These are phyloP conservation scores for Colletotrichum destructivum DNA, from an alignment of 2,329 filamentous ascomycete genomes.

Conservation along the genomic window DNA sequence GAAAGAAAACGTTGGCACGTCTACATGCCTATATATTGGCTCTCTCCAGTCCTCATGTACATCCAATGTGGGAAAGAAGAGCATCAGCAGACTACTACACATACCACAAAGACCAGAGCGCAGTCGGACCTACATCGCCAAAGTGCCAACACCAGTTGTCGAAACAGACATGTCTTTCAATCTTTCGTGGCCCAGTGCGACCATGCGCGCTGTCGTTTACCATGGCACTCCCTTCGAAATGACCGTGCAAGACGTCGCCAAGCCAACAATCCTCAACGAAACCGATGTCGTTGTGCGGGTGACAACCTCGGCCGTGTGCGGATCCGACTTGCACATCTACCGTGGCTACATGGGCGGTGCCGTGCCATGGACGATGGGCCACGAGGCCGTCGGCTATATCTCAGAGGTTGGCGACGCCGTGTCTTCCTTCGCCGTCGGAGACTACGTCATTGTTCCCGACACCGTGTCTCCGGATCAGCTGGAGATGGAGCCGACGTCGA, in stretches of 20 bases:
- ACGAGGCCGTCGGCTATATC: conserved; percentile 59
- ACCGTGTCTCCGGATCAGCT: conserved; percentile 27
- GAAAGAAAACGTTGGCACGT: background rate
- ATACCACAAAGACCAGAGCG: background rate
- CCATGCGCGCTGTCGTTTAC: conserved; percentile 38
- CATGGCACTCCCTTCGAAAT: conserved; percentile 45
- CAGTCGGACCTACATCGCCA: background rate
- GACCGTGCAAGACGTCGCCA: conserved; percentile 42
- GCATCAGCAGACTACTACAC: background rate
- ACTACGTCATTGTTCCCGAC: conserved; percentile 55
- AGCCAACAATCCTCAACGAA: conserved; percentile 38
- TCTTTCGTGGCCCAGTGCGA: conserved; percentile 1
- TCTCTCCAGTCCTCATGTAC: background rate
- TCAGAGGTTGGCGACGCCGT: conserved; percentile 53
- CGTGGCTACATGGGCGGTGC: conserved; percentile 45
- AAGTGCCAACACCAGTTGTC: background rate
- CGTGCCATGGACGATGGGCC: conserved; percentile 48
- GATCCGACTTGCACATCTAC: conserved; percentile 53
- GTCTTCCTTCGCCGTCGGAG: conserved; percentile 51
- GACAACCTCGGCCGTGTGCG: conserved; percentile 52
- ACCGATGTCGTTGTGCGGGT: conserved; percentile 54
- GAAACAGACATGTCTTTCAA: conserved; percentile 4
- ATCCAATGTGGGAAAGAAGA: background rate
- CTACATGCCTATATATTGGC: conserved; percentile 6
- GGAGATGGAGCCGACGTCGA: background rate